Conservation (phyloP, 352 stramenopile species). For the Globisporangium heterothallicum region DNA sequence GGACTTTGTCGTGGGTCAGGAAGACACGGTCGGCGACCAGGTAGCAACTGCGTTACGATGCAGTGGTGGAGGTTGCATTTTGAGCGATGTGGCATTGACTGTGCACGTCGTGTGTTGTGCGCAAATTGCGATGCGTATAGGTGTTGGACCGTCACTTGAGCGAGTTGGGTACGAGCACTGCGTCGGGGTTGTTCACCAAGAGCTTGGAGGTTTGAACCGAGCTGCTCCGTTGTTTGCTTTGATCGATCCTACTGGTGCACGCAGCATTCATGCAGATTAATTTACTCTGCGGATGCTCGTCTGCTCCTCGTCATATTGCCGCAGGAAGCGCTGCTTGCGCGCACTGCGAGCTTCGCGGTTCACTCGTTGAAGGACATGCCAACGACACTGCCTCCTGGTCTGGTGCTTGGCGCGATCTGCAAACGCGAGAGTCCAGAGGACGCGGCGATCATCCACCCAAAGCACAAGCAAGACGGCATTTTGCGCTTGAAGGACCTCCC, state of each 20-base stretch:
- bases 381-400: constrained; percentile 66
- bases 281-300: neutral
- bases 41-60: constrained; percentile 3
- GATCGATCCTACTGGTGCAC: no score
- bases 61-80: neutral
- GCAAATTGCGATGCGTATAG: constrained; percentile 6
- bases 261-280: neutral
- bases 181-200: constrained; percentile 85
- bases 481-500: constrained; percentile 53
- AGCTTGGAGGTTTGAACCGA: constrained; percentile 70
- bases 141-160: constrained; percentile 73
- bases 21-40: constrained; percentile 82
- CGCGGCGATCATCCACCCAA: constrained; percentile 76
- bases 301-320: neutral
- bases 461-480: constrained; percentile 68
- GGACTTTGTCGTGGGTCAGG: constrained; percentile 69
- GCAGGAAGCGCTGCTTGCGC: constrained; percentile 59
- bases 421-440: constrained; percentile 83
- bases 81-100: neutral
- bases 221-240: no score
- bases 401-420: constrained; percentile 77
- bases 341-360: constrained; percentile 73
- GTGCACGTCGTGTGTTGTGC: neutral
- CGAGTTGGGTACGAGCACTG: constrained; percentile 60
- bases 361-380: constrained; percentile 90